phyloP scores from a whole-genome alignment of 352 stramenopile species.

The Globisporangium middletonii region DNA sequence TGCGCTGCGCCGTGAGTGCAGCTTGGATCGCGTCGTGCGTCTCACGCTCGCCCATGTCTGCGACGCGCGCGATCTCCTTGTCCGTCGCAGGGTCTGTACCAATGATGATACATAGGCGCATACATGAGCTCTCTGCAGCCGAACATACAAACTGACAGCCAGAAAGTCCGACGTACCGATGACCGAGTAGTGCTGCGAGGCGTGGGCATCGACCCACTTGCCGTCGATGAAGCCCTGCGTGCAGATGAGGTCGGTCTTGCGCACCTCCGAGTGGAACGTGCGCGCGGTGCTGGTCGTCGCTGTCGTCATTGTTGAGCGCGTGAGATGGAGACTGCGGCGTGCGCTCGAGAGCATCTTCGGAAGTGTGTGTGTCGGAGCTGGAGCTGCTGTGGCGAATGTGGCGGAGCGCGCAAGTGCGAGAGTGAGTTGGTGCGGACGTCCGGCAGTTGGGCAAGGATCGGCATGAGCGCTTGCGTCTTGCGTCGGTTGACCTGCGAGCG shows the following conservation, averaged over 20 bases:
- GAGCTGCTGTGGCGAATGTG: too few relatives aligned
- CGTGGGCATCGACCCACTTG: constrained; percentile 65
- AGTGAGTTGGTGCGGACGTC: constrained; percentile 10
- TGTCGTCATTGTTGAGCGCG: neutral
- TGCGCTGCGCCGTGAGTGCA: constrained; percentile 52
- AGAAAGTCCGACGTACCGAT: constrained; percentile 27
- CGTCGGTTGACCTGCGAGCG: too few relatives aligned
- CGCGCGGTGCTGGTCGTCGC: neutral
- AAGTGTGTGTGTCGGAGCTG: neutral
- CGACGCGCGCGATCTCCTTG: constrained; percentile 58
- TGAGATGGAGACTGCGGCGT: constrained; percentile 6
- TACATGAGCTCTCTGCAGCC: neutral
- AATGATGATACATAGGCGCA: neutral
- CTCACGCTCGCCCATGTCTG: constrained; percentile 64
- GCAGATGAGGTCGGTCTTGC: constrained; percentile 62
- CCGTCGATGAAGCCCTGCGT: constrained; percentile 75
- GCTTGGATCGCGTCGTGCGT: constrained; percentile 67
- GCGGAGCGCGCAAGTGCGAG: constrained; percentile 16
- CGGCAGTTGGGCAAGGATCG: neutral
- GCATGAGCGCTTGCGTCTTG: too few relatives aligned
- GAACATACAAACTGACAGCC: neutral
- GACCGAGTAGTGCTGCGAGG: constrained; percentile 49
- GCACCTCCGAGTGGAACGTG: constrained; percentile 48
- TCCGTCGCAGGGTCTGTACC: constrained; percentile 66
- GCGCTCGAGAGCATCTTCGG: constrained; percentile 10